Evolutionary conservation across 805 yeast species (phyloP), one percentile per base, ranked within the genome.

Genomic region (Millerozyma acaciae): DNA sequence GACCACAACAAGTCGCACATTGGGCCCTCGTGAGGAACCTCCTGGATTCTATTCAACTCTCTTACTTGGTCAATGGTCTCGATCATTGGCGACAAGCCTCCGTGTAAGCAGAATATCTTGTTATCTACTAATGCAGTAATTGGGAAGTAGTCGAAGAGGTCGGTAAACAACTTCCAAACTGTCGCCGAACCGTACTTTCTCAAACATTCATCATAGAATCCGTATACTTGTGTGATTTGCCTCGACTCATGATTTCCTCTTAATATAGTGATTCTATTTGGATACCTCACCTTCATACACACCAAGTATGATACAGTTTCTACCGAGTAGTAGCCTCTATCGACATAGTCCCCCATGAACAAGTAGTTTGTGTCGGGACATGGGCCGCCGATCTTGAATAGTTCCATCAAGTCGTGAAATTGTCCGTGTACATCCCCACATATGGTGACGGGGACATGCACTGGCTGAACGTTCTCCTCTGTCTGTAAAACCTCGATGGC

Each of bases 351-450:
- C 9, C 73, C 73, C 72, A 67, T 66, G 43, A 67, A 67, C 44
- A 67, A 53, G 47, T 67, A 67, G 50, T 67, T 67, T 10, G 73
- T 67, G 46, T 67, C 73, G 9, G 73, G 73, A 40, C 72, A 67
- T n/a, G 73, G 72, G 8, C 73, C 73, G 9, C 96, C 96, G 50
- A 88, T 88, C 51, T 86, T 85, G 62, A 88, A 89, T 38, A 88
- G 68, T 60, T 88, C 96, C 80, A 87, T 84, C 57, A 88, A 69
- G 66, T 88, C 97, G 57, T 89, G 96, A 58, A 88, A 89, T 60
- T 88, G 97, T 25, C 97, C 97, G 56, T 88, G 97, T 34, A 88
- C 90, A 61, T 88, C 97, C 46, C 97, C 97, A 68, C 97, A 90
- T 44, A 89, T 88, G 13, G 97, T 90, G 21, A 93, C 97, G 4